Evolutionary conservation across 345 rosid genomes (phyloP).

Genomic region (Kandelia obovata): DNA sequence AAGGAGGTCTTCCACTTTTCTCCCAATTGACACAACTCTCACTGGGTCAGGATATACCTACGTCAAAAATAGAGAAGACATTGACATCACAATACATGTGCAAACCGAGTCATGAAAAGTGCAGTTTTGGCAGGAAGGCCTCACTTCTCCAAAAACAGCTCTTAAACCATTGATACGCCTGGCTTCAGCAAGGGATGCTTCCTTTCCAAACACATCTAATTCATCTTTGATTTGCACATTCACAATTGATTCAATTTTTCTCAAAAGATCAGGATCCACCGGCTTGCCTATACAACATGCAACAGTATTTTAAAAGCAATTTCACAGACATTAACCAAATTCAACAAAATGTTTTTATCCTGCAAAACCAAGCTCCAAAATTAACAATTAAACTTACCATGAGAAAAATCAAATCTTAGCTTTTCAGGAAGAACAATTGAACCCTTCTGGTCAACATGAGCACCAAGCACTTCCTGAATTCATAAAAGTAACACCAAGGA

Average conservation of each 20-base stretch:
- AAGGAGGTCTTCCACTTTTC: slow-evolving; percentile 69
- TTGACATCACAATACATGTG: neutral
- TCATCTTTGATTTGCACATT: slow-evolving; percentile 83
- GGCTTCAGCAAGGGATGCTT: slow-evolving; percentile 74
- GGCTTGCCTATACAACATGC: slow-evolving; percentile 59
- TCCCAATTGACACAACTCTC: slow-evolving; percentile 88
- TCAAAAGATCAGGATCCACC: slow-evolving; percentile 69
- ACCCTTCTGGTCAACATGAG: slow-evolving; percentile 97
- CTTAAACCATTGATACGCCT: slow-evolving; percentile 71
- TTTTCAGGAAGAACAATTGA: slow-evolving; percentile 97
- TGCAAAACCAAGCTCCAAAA: neutral
- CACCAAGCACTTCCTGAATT: slow-evolving; percentile 84
- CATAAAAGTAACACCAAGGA: slow-evolving; percentile 12
- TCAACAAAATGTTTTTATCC: neutral
- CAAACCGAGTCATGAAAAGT: neutral
- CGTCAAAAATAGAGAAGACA: slow-evolving; percentile 13
- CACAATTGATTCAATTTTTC: slow-evolving; percentile 80
- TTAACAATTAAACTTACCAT: slow-evolving; percentile 47
- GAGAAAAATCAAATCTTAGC: slow-evolving; percentile 93
- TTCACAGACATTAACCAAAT: slow-evolving; percentile 3
- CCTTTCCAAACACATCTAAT: slow-evolving; percentile 78
- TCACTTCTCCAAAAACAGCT: slow-evolving; percentile 98
- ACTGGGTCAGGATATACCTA: slow-evolving; percentile 96
- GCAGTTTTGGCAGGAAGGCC: neutral
- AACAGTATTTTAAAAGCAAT: slow-evolving; percentile 11